Percentiles rank a stretch among this genome's conserved stretches.
These are phyloP conservation scores for Phialophora verrucosa DNA, from an alignment of 2,329 filamentous ascomycete species.

Conservation along the genomic window DNA sequence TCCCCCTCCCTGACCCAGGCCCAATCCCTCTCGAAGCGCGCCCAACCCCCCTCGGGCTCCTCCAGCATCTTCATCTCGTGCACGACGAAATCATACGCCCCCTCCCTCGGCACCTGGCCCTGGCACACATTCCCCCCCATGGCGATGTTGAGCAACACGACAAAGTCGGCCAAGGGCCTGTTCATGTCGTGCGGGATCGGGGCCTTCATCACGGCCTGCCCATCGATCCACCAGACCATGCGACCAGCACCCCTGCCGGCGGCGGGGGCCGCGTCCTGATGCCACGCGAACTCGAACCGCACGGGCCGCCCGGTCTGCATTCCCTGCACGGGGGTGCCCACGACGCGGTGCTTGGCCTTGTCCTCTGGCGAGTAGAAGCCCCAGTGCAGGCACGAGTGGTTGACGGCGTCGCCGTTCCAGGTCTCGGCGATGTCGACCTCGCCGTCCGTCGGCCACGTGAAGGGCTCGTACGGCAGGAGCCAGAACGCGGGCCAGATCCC, in stretches of 20 bases:
- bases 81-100: conserved; percentile 38
- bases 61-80: conserved; percentile 36
- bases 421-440: conserved; percentile 40
- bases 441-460: conserved; percentile 38
- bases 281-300: conserved; percentile 39
- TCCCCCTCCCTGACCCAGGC: conserved; percentile 31
- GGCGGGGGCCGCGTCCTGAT: too few species aligned
- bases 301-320: conserved; percentile 34
- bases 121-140: conserved; percentile 41
- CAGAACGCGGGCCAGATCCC: conserved; percentile 41
- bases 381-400: conserved; percentile 40
- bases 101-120: conserved; percentile 35
- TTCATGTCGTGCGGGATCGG: conserved; percentile 32
- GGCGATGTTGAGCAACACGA: conserved; percentile 38
- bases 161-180: conserved; percentile 37
- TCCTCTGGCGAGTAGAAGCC: conserved; percentile 37
- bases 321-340: conserved; percentile 32
- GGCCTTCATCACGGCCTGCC: conserved; percentile 39
- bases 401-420: conserved; percentile 38
- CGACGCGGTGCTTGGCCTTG: conserved; percentile 38
- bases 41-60: conserved; percentile 38
- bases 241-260: too few species aligned
- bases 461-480: conserved; percentile 39
- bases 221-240: conserved; percentile 39
- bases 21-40: conserved; percentile 37